These are phyloP conservation scores for Ustilago bromivora DNA, from an alignment of 1,284 basidiomycete genomes.

Conservation along the genomic window DNA sequence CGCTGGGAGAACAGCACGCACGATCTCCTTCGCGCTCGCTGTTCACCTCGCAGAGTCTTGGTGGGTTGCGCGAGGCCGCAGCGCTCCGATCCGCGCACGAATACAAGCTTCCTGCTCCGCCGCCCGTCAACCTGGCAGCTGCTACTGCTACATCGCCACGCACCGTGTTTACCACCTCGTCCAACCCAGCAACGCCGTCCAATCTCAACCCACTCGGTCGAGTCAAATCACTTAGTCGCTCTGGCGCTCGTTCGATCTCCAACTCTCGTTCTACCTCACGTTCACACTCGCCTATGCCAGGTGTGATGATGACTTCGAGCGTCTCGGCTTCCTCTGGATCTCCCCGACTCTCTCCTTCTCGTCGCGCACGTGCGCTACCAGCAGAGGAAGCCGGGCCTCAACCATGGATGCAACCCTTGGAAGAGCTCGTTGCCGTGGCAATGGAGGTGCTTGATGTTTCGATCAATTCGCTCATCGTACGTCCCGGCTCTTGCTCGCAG, in stretches of 20 bases:
- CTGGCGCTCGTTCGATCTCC: constrained; percentile 70
- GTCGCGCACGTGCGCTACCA: constrained; percentile 50
- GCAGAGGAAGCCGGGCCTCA: constrained; percentile 46
- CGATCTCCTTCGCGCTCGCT: constrained; percentile 29
- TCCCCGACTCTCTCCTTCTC: constrained; percentile 58
- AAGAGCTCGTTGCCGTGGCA: constrained; percentile 92
- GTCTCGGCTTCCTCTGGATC: constrained; percentile 59
- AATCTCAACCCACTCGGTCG: constrained; percentile 52
- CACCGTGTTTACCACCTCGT: constrained; percentile 27
- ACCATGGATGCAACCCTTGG: constrained; percentile 80
- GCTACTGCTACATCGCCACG: constrained; percentile 32
- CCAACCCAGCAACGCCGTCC: constrained; percentile 40
- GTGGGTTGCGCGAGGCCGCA: constrained; percentile 40
- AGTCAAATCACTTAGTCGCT: constrained; percentile 39
- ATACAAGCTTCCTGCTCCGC: constrained; percentile 54
- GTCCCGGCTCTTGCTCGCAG: constrained; percentile 85
- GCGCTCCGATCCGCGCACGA: constrained; percentile 41
- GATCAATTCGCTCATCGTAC: constrained; percentile 83
- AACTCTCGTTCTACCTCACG: constrained; percentile 96
- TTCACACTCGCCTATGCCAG: constrained; percentile 90
- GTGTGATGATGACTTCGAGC: constrained; percentile 51
- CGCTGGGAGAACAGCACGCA: constrained; percentile 16
- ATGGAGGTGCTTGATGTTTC: constrained; percentile 93
- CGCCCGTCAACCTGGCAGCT: constrained; percentile 43
- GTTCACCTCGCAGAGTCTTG: constrained; percentile 39